Evolutionary conservation across 805 yeast genomes (phyloP), one percentile per base, ranked within the genome.

Genomic region (Yamadazyma nakazawae): DNA sequence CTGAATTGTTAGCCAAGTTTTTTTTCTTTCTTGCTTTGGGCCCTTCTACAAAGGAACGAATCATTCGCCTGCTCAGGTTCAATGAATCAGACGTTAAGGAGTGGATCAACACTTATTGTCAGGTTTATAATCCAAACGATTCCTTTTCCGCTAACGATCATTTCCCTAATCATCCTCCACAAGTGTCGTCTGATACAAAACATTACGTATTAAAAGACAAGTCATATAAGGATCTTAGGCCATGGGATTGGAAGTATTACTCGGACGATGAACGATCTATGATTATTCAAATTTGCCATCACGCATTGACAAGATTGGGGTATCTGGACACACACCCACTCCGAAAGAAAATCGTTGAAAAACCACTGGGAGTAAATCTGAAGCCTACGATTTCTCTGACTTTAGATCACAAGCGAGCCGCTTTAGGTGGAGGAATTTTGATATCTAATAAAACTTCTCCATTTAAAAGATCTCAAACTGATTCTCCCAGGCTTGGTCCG

Each of bases 1-100:
- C 42, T 0, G 50, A 46, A 11, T 30, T 35, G 5, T 26, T 49
- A 5, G 34, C 44, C 14, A 70, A 75, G 43, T 62, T 78, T 34
- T 54, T 76, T 18, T 75, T 75, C 50, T 58, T 73, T 21, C 54
- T 79, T 32, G 79, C 83, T 1, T 57, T 78, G 36, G 82, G 80
- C 1, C 81, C 82, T 2, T 58, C 63, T 14, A 56, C 76, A 0
- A 51, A 59, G 1, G 53, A 56, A 17, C 21, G 37, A 31, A 24
- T 50, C 16, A 13, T 4, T 5, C 43, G 28, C 28, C 10, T 36
- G 34, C 43, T 40, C 32, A 21, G 25, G 17, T 44, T 41, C 26
- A 2, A 9, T 9, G 39, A 40, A 11, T 54, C 52, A 19, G 40
- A 57, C 17, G 53, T 53, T n/a, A 40, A 21, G 10, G 42, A 55